These are phyloP conservation scores for Xerocomellus chrysenteron DNA, from an alignment of 768 basidiomycete genomes.

Conservation along the genomic window DNA sequence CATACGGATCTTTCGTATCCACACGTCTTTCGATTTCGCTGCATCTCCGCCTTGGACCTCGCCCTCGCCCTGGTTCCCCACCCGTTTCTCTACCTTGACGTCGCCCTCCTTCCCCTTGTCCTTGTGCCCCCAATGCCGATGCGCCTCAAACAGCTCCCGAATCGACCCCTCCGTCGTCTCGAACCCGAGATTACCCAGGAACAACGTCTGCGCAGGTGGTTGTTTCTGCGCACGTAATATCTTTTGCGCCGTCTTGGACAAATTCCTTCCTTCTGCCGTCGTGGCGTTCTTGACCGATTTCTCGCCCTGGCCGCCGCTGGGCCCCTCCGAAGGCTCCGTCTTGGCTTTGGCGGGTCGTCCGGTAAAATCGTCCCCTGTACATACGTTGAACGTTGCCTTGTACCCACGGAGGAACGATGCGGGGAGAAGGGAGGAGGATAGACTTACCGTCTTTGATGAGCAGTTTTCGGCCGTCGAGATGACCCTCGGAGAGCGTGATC, in stretches of 20 bases:
- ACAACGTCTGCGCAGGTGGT: slow-evolving; percentile 80
- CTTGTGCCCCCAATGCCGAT: slow-evolving; percentile 35
- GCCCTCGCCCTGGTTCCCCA: not conserved
- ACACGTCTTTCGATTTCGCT: slow-evolving; percentile 35
- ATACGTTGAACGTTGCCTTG: not conserved
- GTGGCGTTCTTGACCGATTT: slow-evolving; percentile 27
- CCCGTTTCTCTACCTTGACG: slow-evolving; percentile 29
- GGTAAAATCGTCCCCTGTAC: slow-evolving; percentile 67
- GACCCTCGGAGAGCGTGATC: slow-evolving; percentile 77
- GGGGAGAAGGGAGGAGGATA: not conserved
- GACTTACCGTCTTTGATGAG: slow-evolving; percentile 88
- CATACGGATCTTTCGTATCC: slow-evolving; percentile 84
- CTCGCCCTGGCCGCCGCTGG: slow-evolving; percentile 25
- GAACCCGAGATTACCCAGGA: slow-evolving; percentile 92
- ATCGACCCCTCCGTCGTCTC: slow-evolving; percentile 81
- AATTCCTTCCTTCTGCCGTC: slow-evolving; percentile 26
- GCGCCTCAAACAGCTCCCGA: slow-evolving; percentile 69
- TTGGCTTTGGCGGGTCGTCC: slow-evolving; percentile 58
- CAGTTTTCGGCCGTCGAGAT: slow-evolving; percentile 79
- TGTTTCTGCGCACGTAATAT: slow-evolving; percentile 80
- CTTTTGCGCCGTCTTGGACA: slow-evolving; percentile 72
- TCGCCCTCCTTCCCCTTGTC: slow-evolving; percentile 36
- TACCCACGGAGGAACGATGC: not conserved
- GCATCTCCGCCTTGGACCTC: not conserved
- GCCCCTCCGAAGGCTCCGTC: slow-evolving; percentile 30